Percentiles rank a stretch among this genome's conserved stretches.
These are phyloP conservation scores for Umbilicaria muhlenbergii DNA, from an alignment of 495 filamentous ascomycete genomes.

Conservation along the genomic window DNA sequence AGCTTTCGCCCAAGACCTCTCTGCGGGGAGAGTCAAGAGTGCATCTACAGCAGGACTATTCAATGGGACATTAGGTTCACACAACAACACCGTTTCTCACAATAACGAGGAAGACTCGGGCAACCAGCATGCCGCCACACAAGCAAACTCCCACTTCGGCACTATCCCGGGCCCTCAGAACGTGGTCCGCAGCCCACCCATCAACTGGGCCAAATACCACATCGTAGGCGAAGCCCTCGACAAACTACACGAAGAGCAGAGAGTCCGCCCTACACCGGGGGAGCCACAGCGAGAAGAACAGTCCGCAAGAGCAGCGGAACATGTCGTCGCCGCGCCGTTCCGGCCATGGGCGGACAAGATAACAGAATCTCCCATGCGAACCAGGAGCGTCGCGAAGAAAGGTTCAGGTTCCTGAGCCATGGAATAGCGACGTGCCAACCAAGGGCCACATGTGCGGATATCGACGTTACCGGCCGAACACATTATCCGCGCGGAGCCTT, in stretches of 20 bases:
- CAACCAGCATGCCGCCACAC: not conserved
- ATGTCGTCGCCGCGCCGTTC: constrained; percentile 58
- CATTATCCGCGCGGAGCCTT: no score
- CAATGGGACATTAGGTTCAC: constrained; percentile 5
- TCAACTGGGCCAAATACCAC: constrained; percentile 86
- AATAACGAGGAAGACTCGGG: not conserved
- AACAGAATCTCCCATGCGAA: constrained; percentile 28
- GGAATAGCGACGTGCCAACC: no score
- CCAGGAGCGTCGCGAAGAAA: constrained; percentile 17
- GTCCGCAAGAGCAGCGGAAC: constrained; percentile 31
- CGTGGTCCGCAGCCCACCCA: constrained; percentile 64
- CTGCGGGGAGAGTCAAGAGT: constrained; percentile 33
- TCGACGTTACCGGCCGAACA: no score
- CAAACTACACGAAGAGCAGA: constrained; percentile 67
- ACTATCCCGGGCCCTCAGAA: constrained; percentile 65
- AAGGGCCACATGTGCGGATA: no score
- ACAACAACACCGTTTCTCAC: not conserved
- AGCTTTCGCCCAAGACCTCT: constrained; percentile 47
- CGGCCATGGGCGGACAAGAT: constrained; percentile 51
- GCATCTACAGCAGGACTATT: constrained; percentile 13
- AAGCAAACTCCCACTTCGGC: constrained; percentile 17
- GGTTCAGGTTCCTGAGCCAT: no score
- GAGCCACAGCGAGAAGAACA: constrained; percentile 29
- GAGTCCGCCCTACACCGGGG: constrained; percentile 42
- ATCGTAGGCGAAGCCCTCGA: constrained; percentile 68